Percentiles rank a stretch among this genome's conserved stretches.
Evolutionary conservation across 1,284 basidiomycete species (phyloP).

Genomic region (Amylostereum areolatum): DNA sequence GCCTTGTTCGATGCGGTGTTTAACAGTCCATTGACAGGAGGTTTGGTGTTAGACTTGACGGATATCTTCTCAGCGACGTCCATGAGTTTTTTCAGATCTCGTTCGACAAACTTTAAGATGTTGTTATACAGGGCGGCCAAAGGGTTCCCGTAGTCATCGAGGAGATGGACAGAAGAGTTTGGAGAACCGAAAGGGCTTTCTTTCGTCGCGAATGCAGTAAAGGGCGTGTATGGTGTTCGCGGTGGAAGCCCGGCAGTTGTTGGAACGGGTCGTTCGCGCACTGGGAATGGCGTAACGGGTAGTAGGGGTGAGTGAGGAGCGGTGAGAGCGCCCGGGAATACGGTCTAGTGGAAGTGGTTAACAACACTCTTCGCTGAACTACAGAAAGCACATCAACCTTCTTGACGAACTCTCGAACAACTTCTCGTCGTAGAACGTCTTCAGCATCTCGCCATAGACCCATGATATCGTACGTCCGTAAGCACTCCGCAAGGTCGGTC

Average conservation of each 20-base stretch:
- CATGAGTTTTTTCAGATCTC: constrained; percentile 68
- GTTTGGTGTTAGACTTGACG: constrained; percentile 31
- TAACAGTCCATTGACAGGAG: constrained; percentile 1
- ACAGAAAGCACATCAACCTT: constrained; percentile 40
- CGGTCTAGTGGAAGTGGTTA: constrained; percentile 40
- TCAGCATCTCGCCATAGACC: constrained; percentile 82
- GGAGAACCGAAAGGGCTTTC: constrained; percentile 34
- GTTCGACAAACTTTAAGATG: constrained; percentile 74
- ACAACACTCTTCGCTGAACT: neutral
- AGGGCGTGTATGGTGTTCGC: constrained; percentile 59
- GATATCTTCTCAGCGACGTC: constrained; percentile 68
- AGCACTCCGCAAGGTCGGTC: constrained; percentile 68
- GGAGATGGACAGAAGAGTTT: constrained; percentile 35
- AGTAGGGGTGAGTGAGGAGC: constrained; percentile 68
- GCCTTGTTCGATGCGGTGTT: neutral
- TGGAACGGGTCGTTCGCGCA: constrained; percentile 15
- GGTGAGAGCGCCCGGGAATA: constrained; percentile 62
- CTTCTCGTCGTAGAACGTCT: constrained; percentile 67
- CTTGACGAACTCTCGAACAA: constrained; percentile 71
- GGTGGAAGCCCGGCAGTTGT: constrained; percentile 31
- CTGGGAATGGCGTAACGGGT: constrained; percentile 63
- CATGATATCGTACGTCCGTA: constrained; percentile 78
- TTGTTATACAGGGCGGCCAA: constrained; percentile 77
- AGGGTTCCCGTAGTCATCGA: constrained; percentile 60
- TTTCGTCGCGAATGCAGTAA: constrained; percentile 56